Base-by-base conservation (phyloP, 108 stramenopile genomes). In the Bacterosira constricta region DNA sequence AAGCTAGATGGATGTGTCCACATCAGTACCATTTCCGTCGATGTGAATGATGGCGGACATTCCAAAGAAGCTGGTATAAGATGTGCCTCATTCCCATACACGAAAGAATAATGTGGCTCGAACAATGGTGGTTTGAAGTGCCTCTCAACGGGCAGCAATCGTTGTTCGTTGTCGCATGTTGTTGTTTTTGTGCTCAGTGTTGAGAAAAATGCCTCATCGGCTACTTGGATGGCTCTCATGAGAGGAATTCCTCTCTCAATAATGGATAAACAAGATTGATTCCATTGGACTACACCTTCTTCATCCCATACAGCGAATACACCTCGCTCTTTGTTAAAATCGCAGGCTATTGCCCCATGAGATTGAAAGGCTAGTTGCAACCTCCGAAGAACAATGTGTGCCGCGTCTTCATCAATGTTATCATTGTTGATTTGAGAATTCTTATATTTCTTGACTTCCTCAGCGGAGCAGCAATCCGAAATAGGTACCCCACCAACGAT, bases 41-140 rank as follows among this genome's bases (percentile, higher is more conserved):
- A 68, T 61, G 25, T 60, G 50, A 76, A 76, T 60, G 58, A 23
- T 32, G 49, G 50, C 13, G 75, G 75, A 49, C 75, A 76, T 36
- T 61, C 38, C 29, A 68, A 10, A n/a, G 38, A 47, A 17, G 35
- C 18, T 37, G 44, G 25, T 25, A 67, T 60, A 18, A 62, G 17
- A 4, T 37, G 29, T 1, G 59, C 56, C 47, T 67, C 39, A 31
- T 67, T 62, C 26, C 59, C 56, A 54, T 76, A 76, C 15, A 61
- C 41, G 39, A 66, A 68, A 30, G 74, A 75, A 52, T 67, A 75
- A 49, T 75, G 74, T 11, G 73, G 73, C 29, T 56, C 63, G 38
- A 29, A 66, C 0, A 49, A 23, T 3, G 73, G 73, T 34, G 61
- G 32, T 49, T 56, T 74, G 35, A 58, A 65, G 35, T 74, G 64